Percentiles rank a stretch among this genome's conserved stretches.
phyloP scores from a whole-genome alignment of 768 basidiomycete species.

The Arthromyces matolae region DNA sequence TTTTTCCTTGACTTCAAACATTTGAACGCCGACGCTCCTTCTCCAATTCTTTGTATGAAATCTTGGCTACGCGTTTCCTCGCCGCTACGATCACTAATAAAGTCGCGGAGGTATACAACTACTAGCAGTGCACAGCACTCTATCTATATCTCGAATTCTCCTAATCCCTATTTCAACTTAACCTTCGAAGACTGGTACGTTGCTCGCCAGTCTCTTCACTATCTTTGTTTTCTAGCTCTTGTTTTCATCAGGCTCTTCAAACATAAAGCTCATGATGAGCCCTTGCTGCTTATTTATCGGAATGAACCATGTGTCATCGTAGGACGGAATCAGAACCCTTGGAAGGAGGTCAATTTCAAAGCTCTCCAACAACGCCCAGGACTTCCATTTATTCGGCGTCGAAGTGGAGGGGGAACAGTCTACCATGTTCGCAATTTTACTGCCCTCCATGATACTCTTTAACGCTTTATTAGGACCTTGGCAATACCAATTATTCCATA shows the following conservation, averaged over 20 bases:
- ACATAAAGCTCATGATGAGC: conserved; percentile 59
- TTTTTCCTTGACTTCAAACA: too few species aligned
- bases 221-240: not conserved
- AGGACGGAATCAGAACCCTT: conserved; percentile 95
- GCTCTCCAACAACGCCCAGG: conserved; percentile 43
- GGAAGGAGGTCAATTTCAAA: conserved; percentile 89
- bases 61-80: too few species aligned
- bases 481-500: conserved; percentile 97
- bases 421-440: conserved; percentile 77
- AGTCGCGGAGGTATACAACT: too few species aligned
- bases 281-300: conserved; percentile 83
- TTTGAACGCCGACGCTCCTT: too few species aligned
- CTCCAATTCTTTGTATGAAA: too few species aligned
- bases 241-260: conserved; percentile 51
- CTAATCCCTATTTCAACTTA: conserved; percentile 86
- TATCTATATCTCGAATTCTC: conserved; percentile 73
- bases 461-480: too few species aligned
- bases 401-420: conserved; percentile 94
- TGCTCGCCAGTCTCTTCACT: not conserved
- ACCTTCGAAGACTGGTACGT: conserved; percentile 84
- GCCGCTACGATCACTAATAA: too few species aligned
- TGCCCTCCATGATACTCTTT: too few species aligned
- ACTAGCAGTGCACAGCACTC: conserved; percentile 37
- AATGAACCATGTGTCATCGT: conserved; percentile 89
- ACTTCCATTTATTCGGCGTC: conserved; percentile 77